Evolutionary conservation across 2,329 filamentous ascomycete species (phyloP).

Genomic region (Penicillium digitatum): DNA sequence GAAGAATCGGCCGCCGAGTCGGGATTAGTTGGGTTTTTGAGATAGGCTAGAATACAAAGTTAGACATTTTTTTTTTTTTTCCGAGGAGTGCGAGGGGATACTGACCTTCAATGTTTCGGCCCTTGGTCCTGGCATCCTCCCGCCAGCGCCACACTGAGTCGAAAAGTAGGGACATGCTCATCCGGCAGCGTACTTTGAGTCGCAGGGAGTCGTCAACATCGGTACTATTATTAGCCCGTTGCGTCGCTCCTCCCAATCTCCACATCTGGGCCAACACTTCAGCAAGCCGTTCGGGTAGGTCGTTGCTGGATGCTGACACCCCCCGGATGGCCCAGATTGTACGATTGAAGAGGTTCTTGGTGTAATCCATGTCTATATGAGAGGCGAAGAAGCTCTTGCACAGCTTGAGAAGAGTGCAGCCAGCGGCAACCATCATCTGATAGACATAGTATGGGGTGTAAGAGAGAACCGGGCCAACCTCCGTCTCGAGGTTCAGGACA

Average conservation of each 20-base stretch:
- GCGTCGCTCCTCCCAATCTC: conserved; percentile 47
- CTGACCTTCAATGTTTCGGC: conserved; percentile 66
- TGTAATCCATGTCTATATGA: conserved; percentile 54
- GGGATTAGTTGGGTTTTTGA: conserved; percentile 82
- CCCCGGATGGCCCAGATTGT: conserved; percentile 58
- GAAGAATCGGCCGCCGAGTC: conserved; percentile 73
- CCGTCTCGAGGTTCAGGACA: conserved; percentile 45
- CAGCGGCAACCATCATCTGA: conserved; percentile 63
- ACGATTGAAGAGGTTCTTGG: conserved; percentile 55
- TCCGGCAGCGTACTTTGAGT: conserved; percentile 62
- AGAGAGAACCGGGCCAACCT: conserved; percentile 47
- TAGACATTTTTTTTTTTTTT: conserved; percentile 14
- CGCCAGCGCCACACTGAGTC: conserved; percentile 67
- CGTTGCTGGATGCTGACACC: conserved; percentile 60
- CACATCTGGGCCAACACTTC: conserved; percentile 65
- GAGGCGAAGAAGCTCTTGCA: conserved; percentile 62
- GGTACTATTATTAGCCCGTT: conserved; percentile 26
- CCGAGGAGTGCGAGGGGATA: neutral
- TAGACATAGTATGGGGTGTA: conserved; percentile 61
- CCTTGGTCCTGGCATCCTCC: conserved; percentile 63
- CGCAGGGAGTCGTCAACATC: conserved; percentile 49
- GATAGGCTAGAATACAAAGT: conserved; percentile 50
- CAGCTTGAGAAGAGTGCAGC: conserved; percentile 61
- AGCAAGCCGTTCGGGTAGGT: conserved; percentile 60
- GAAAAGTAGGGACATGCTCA: conserved; percentile 64